Conservation (phyloP, 2,329 filamentous ascomycete genomes). For the Fusarium secorum region DNA sequence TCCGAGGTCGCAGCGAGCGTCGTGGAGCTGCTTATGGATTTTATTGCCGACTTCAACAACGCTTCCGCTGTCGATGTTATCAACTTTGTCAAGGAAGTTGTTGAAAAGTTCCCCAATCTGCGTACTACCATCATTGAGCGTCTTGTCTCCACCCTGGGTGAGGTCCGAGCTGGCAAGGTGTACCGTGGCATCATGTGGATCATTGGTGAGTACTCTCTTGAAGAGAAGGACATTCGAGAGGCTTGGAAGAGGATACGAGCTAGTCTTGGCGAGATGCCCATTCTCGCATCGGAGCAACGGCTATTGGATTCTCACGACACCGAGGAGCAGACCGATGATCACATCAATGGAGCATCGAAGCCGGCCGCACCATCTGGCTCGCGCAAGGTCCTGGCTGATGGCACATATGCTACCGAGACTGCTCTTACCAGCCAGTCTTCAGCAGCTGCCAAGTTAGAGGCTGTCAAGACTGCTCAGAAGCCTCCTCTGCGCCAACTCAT, state of each 20-base stretch:
- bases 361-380: conserved; percentile 80
- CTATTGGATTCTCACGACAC: conserved; percentile 85
- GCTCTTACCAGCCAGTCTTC: conserved; percentile 93
- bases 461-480: conserved; percentile 96
- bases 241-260: conserved; percentile 96
- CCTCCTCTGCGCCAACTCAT: conserved; percentile 94
- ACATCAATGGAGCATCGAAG: conserved; percentile 84
- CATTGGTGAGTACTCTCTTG: conserved; percentile 93
- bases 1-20: conserved; percentile 97
- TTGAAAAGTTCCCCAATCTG: conserved; percentile 95
- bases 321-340: conserved; percentile 68
- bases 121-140: conserved; percentile 87
- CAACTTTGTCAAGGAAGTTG: conserved; percentile 97
- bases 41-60: conserved; percentile 98
- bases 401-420: conserved; percentile 96
- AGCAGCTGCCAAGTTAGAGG: conserved; percentile 88
- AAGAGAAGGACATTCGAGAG: conserved; percentile 92
- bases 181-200: conserved; percentile 98
- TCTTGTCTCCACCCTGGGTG: conserved; percentile 86
- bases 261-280: conserved; percentile 95
- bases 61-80: conserved; percentile 97
- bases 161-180: conserved; percentile 96
- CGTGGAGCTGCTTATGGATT: conserved; percentile 97
- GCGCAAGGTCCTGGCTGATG: conserved; percentile 91
- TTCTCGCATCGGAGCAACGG: conserved; percentile 92